These are phyloP conservation scores for Haplographium delicatum DNA, from an alignment of 495 filamentous ascomycete species.

Conservation along the genomic window DNA sequence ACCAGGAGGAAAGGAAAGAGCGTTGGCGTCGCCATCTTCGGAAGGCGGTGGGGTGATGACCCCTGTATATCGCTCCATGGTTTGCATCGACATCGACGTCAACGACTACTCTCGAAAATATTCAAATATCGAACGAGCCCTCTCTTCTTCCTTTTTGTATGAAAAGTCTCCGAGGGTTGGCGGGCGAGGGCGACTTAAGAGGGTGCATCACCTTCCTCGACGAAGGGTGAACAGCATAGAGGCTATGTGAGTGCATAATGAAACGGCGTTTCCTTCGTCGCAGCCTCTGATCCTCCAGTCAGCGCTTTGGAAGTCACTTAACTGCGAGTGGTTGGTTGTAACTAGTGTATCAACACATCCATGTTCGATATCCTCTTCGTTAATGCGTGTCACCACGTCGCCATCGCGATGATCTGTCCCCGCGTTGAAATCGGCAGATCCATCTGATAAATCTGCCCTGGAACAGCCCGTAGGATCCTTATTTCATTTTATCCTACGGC, in stretches of 20 bases:
- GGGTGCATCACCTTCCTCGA: background rate
- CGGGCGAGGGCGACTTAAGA: slow-evolving; percentile 2
- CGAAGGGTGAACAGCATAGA: background rate
- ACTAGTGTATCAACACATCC: slow-evolving; percentile 17
- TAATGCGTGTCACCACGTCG: slow-evolving; percentile 2
- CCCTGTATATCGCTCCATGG: too few species aligned
- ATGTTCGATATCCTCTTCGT: slow-evolving; percentile 4
- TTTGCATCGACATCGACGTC: too few species aligned
- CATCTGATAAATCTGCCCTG: background rate
- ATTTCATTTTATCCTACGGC: background rate
- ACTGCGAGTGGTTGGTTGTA: background rate
- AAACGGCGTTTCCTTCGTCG: slow-evolving; percentile 10
- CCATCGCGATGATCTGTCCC: slow-evolving; percentile 1
- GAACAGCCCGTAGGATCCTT: background rate
- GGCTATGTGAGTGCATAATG: slow-evolving; percentile 8
- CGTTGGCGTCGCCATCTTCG: too few species aligned
- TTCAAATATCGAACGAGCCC: background rate
- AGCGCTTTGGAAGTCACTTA: slow-evolving; percentile 1
- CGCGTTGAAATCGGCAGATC: background rate
- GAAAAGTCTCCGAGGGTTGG: background rate
- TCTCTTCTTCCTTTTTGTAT: background rate
- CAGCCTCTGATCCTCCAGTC: slow-evolving; percentile 9
- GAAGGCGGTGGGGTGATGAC: slow-evolving; percentile 7
- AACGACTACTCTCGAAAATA: background rate
- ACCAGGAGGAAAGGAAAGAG: too few species aligned